Conservation (phyloP, 1,284 basidiomycete genomes). For the Marasmius oreades region DNA sequence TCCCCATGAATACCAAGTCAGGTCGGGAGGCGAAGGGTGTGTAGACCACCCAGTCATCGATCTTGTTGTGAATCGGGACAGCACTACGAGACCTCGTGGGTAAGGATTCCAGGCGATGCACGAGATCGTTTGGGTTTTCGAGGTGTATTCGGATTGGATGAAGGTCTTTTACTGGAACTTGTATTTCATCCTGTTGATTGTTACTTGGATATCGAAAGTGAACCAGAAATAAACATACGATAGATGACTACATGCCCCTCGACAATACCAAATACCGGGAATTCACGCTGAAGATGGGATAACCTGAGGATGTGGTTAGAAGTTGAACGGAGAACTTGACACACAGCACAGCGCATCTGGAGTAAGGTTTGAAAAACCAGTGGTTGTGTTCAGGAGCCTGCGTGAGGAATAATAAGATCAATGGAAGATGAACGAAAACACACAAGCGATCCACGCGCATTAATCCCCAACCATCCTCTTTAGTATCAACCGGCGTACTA, state of each 20-base stretch:
- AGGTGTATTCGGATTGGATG: slow-evolving; percentile 19
- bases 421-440: neutral
- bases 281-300: slow-evolving; percentile 51
- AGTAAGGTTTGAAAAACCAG: slow-evolving; percentile 17
- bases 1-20: too few species aligned
- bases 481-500: slow-evolving; percentile 43
- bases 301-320: neutral
- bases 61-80: neutral
- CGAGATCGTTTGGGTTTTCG: slow-evolving; percentile 22
- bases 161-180: slow-evolving; percentile 18
- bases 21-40: too few species aligned
- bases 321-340: neutral
- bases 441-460: slow-evolving; percentile 35
- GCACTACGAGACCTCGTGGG: neutral
- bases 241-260: slow-evolving; percentile 51
- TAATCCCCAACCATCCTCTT: slow-evolving; percentile 73
- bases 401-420: slow-evolving; percentile 1
- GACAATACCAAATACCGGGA: slow-evolving; percentile 69
- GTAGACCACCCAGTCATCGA: too few species aligned
- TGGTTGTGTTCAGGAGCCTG: slow-evolving; percentile 64
- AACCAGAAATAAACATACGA: slow-evolving; percentile 39
- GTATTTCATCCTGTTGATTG: slow-evolving; percentile 20
- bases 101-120: slow-evolving; percentile 15
- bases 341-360: slow-evolving; percentile 43
- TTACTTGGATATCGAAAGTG: neutral